phyloP scores from a whole-genome alignment of 306 rosid species.

The Trifolium repens region DNA sequence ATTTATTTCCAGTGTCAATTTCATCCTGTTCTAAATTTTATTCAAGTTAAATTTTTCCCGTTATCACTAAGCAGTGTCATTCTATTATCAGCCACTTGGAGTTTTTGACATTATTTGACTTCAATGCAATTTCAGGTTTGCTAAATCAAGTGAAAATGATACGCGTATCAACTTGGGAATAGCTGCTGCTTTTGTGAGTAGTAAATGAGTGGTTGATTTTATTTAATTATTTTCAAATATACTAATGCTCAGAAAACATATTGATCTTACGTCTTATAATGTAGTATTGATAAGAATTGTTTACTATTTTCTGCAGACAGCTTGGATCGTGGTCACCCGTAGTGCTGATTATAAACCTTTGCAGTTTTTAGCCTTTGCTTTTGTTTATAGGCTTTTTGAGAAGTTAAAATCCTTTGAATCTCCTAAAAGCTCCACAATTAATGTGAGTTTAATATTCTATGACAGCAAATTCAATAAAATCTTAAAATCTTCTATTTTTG shows the following conservation, averaged over 20 bases:
- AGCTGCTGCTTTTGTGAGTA: slow-evolving; percentile 88
- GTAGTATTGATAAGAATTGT: slow-evolving; percentile 36
- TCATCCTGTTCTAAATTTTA: slow-evolving; percentile 31
- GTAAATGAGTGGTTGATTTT: slow-evolving; percentile 31
- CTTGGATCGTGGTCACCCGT: slow-evolving; percentile 74
- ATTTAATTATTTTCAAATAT: neutral
- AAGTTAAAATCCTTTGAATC: slow-evolving; percentile 87
- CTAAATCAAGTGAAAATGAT: slow-evolving; percentile 80
- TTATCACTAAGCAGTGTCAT: slow-evolving; percentile 6
- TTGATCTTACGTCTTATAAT: slow-evolving; percentile 12
- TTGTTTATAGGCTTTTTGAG: slow-evolving; percentile 95
- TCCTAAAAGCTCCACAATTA: slow-evolving; percentile 63
- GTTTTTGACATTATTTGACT: slow-evolving; percentile 39
- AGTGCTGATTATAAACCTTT: slow-evolving; percentile 87
- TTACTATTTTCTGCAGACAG: slow-evolving; percentile 66
- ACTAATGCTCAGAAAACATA: slow-evolving; percentile 21
- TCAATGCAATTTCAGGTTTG: slow-evolving; percentile 67
- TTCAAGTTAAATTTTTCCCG: slow-evolving; percentile 1
- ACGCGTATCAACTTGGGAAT: slow-evolving; percentile 84
- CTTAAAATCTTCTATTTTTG: slow-evolving; percentile 5
- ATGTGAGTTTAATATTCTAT: slow-evolving; percentile 60
- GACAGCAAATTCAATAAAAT: slow-evolving; percentile 21
- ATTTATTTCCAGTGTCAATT: slow-evolving; percentile 18
- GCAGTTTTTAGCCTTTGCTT: slow-evolving; percentile 88
- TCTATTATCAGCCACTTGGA: slow-evolving; percentile 13